Evolutionary conservation across 345 rosid genomes (phyloP).

Genomic region (Eucalyptus cladocalyx): DNA sequence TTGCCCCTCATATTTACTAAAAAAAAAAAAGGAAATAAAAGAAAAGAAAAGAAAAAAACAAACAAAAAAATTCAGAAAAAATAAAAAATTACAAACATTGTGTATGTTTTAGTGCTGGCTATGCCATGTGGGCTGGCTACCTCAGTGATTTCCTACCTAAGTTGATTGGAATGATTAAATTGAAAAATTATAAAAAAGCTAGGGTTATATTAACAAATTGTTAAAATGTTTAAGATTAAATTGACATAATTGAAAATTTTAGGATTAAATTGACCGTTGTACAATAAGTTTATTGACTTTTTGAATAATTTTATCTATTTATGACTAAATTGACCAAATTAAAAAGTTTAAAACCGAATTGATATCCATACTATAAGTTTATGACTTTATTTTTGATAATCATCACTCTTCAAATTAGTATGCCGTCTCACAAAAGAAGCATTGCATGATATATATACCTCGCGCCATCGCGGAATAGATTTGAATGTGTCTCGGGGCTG

Average conservation of each 20-base stretch:
- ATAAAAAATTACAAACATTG: not conserved
- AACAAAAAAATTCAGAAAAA: too few species aligned
- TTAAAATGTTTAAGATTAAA: not conserved
- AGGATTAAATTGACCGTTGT: accelerated
- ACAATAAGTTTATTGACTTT: too few species aligned
- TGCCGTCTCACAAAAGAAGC: not conserved
- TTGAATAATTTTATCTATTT: too few species aligned
- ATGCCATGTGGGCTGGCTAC: not conserved
- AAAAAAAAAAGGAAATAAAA: too few species aligned
- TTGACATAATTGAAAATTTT: too few species aligned
- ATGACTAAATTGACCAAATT: not conserved
- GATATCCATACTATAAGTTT: not conserved
- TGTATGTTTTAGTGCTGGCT: accelerated
- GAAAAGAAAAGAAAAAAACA: too few species aligned
- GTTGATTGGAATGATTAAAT: not conserved
- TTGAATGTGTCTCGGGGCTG: not conserved
- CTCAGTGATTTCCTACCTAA: not conserved
- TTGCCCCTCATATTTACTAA: not conserved
- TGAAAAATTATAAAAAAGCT: not conserved
- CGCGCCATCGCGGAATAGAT: accelerated
- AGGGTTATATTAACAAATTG: not conserved
- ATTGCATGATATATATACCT: not conserved
- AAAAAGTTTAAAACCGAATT: not conserved
- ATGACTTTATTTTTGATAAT: not conserved
- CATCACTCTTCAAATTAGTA: not conserved